A percentile compares a stretch with the other conserved stretches of the same genome.
Conservation (phyloP, 2,329 filamentous ascomycete genomes). For the Stromatinia cepivora region DNA sequence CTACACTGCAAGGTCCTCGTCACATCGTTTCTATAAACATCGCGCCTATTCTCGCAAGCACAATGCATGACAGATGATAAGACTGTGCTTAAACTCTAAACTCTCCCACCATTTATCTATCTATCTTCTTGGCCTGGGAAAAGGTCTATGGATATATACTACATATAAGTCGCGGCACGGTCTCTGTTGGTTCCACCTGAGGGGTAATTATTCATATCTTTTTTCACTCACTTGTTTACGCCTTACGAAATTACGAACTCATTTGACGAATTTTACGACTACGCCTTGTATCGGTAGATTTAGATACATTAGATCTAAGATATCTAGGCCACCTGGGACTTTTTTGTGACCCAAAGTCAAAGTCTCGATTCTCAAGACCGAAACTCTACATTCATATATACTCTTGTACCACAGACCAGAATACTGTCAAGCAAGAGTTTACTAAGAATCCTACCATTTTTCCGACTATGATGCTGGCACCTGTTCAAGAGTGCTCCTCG, state of each 20-base stretch:
- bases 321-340: conserved; percentile 18
- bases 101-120: not conserved
- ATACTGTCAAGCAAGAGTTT: not conserved
- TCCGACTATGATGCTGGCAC: conserved; percentile 36
- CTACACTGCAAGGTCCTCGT: conserved; percentile 15
- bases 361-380: conserved; percentile 4
- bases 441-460: conserved; percentile 23
- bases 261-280: conserved; percentile 6
- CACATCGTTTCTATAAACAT: conserved; percentile 23
- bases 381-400: conserved; percentile 3
- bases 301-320: conserved; percentile 1
- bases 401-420: not conserved
- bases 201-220: not conserved
- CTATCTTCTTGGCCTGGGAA: conserved; percentile 6
- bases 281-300: conserved; percentile 4
- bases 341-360: conserved; percentile 23
- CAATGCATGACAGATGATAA: conserved; percentile 12
- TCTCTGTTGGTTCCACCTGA: conserved; percentile 2
- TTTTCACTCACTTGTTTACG: not conserved
- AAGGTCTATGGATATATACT: conserved; percentile 1
- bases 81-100: conserved; percentile 13
- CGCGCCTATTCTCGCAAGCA: conserved; percentile 20
- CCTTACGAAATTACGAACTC: conserved; percentile 19
- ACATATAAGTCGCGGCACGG: conserved; percentile 18
- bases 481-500: conserved; percentile 33